These are phyloP conservation scores for Closterium sp. DNA, from an alignment of 139 green algal genomes.

Conservation along the genomic window DNA sequence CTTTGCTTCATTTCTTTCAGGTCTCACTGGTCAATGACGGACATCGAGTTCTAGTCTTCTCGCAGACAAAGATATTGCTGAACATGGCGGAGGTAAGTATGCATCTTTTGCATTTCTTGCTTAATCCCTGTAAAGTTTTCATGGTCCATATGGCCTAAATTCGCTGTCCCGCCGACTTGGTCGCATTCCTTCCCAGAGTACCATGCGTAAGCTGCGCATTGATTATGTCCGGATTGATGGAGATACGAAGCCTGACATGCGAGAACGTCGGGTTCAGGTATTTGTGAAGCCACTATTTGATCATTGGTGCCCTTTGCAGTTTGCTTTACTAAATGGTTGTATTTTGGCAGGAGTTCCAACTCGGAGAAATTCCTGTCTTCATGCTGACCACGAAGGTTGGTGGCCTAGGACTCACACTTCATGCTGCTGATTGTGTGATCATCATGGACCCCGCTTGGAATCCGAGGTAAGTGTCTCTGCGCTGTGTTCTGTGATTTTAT, in stretches of 20 bases:
- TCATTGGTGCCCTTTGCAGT: neutral
- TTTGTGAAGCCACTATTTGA: neutral
- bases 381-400: constrained; percentile 86
- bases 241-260: constrained; percentile 61
- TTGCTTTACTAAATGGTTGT: neutral
- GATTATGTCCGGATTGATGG: constrained; percentile 82
- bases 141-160: constrained; percentile 62
- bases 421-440: constrained; percentile 87
- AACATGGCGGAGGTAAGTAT: constrained; percentile 76
- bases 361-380: constrained; percentile 71
- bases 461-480: constrained; percentile 35
- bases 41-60: constrained; percentile 90
- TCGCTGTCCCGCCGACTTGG: constrained; percentile 64
- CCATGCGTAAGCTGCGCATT: constrained; percentile 75
- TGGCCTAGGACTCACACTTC: constrained; percentile 91
- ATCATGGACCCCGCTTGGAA: constrained; percentile 78
- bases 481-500: neutral
- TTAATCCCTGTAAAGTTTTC: neutral
- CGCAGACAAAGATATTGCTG: constrained; percentile 71
- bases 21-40: constrained; percentile 66
- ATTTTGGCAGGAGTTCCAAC: neutral
- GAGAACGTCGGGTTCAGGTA: constrained; percentile 50
- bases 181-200: constrained; percentile 87
- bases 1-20: constrained; percentile 43
- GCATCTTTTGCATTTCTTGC: neutral